Percentiles rank a stretch among this genome's conserved stretches.
phyloP scores from a whole-genome alignment of 2,329 filamentous ascomycete species.

The Emmonsiellopsis sp. region DNA sequence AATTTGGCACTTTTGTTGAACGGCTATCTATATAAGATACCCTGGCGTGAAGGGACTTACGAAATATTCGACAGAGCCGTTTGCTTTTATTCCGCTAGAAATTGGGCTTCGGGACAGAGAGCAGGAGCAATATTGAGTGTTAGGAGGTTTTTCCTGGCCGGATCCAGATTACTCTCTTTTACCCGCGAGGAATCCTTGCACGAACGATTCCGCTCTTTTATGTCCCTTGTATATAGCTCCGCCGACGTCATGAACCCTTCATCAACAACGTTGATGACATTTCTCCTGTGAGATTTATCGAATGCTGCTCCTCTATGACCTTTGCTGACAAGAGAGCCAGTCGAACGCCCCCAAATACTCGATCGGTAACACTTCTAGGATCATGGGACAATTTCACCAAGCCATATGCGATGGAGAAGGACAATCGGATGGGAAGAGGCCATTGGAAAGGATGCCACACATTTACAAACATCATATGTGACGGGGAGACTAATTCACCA shows the following conservation, averaged over 20 bases:
- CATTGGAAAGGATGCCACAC: conserved; percentile 83
- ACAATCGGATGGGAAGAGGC: conserved; percentile 61
- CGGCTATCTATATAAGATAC: background rate
- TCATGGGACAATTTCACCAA: conserved; percentile 92
- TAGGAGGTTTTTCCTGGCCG: background rate
- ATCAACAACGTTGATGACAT: conserved; percentile 21
- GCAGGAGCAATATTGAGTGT: background rate
- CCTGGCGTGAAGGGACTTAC: background rate
- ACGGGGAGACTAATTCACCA: conserved; percentile 52
- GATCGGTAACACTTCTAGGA: conserved; percentile 70
- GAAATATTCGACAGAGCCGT: background rate
- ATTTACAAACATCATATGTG: conserved; percentile 77
- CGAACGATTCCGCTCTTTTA: background rate
- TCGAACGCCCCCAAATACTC: conserved; percentile 30
- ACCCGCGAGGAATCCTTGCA: background rate
- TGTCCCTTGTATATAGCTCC: conserved; percentile 12
- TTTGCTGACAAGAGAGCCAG: conserved; percentile 10
- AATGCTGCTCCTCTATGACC: background rate
- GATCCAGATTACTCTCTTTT: conserved; percentile 1
- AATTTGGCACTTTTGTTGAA: background rate
- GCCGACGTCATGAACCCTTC: background rate
- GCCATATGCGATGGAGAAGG: conserved; percentile 71
- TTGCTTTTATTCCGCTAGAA: background rate
- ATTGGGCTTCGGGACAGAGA: background rate
- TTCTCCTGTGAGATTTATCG: conserved; percentile 20